phyloP scores from a whole-genome alignment of 345 rosid genomes.

The Acer saccharum region DNA sequence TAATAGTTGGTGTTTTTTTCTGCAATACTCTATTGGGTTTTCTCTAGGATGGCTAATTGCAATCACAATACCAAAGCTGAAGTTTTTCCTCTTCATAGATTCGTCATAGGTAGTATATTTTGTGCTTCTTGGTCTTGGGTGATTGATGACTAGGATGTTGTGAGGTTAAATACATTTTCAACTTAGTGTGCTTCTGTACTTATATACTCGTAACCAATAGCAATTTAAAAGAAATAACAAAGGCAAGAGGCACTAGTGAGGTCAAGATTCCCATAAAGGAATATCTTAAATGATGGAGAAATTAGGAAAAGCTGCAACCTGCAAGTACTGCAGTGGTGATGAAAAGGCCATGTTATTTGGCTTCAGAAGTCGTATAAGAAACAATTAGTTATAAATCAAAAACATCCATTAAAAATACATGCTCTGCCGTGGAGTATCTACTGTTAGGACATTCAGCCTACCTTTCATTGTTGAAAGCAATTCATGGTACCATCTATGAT shows the following conservation, averaged over 20 bases:
- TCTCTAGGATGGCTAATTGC: too few species aligned
- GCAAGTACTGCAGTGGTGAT: not conserved
- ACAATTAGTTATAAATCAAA: not conserved
- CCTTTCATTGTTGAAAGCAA: not conserved
- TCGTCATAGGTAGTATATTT: not conserved
- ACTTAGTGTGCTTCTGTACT: not conserved
- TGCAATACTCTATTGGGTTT: not conserved
- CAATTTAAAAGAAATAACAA: not conserved
- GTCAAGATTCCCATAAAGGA: not conserved
- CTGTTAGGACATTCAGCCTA: not conserved
- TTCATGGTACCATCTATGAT: not conserved
- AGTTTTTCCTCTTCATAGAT: not conserved
- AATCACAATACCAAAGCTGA: too few species aligned
- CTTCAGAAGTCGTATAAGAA: not conserved
- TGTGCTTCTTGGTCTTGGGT: not conserved
- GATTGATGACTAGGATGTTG: not conserved
- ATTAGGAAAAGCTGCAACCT: not conserved
- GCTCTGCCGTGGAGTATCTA: not conserved
- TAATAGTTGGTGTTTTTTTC: too few species aligned
- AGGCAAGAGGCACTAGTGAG: not conserved
- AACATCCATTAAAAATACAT: not conserved
- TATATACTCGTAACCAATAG: not conserved
- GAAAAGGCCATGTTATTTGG: not conserved
- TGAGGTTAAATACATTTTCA: not conserved
- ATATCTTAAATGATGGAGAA: not conserved